A percentile compares a stretch with the other conserved stretches of the same genome.
These are phyloP conservation scores for Alternaria sp. DNA, from an alignment of 2,329 filamentous ascomycete genomes.

Conservation along the genomic window DNA sequence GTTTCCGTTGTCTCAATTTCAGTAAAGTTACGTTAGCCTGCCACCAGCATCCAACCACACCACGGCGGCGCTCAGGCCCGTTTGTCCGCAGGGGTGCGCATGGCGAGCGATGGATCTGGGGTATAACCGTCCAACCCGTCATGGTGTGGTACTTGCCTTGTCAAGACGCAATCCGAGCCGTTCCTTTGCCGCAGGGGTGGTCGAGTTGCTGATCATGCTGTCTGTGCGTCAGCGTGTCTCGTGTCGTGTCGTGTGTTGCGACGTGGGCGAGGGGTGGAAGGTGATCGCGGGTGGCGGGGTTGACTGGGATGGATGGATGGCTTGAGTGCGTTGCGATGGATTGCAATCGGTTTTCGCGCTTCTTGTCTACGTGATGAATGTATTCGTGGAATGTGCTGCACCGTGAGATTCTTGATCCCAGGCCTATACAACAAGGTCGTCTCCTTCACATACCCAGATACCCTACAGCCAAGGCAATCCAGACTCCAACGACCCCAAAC, in stretches of 20 bases:
- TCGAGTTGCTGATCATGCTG: neutral
- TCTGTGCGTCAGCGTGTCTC: conserved; percentile 5
- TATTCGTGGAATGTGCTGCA: neutral
- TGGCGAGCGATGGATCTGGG: conserved; percentile 1
- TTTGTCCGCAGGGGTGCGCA: conserved; percentile 9
- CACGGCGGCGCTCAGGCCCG: conserved; percentile 11
- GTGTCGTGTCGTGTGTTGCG: neutral
- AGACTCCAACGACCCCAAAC: neutral
- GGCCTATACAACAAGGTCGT: neutral
- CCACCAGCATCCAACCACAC: neutral
- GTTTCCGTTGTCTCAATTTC: neutral
- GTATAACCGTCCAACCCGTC: neutral
- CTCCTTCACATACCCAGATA: neutral
- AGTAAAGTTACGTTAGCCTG: neutral
- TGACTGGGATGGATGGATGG: neutral
- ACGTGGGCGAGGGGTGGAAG: neutral
- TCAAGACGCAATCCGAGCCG: conserved; percentile 1
- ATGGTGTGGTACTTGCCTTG: neutral
- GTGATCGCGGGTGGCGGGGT: neutral
- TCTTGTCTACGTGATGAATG: neutral
- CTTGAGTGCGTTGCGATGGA: neutral
- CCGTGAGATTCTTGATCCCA: neutral
- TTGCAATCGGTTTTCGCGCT: neutral
- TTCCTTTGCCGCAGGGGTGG: conserved; percentile 1
- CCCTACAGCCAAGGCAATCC: neutral